phyloP scores from a whole-genome alignment of 331 rosid species.

The Quercus lobata region DNA sequence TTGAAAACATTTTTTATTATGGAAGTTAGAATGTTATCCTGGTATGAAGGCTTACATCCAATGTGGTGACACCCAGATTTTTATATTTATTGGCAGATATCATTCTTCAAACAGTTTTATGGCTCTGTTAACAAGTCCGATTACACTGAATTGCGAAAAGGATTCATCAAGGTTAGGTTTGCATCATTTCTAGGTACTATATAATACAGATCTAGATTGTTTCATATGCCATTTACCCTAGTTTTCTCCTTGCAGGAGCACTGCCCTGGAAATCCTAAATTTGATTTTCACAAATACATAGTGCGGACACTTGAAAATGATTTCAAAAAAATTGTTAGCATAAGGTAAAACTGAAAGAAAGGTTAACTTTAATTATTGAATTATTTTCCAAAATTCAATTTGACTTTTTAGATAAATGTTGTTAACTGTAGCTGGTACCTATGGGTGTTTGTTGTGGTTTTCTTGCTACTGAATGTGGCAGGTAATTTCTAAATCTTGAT shows the following conservation, averaged over 20 bases:
- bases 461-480: conserved; percentile 66
- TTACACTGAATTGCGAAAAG: conserved; percentile 71
- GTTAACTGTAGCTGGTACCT: conserved; percentile 67
- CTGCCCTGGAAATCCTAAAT: background rate
- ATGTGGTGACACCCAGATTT: conserved; percentile 8
- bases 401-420: background rate
- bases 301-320: conserved; percentile 57
- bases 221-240: background rate
- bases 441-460: conserved; percentile 90
- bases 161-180: conserved; percentile 64
- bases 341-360: conserved; percentile 48
- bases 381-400: background rate
- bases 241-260: conserved; percentile 47
- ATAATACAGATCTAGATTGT: background rate
- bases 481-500: conserved; percentile 45
- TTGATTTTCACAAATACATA: conserved; percentile 60
- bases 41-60: background rate
- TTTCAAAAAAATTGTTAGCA: conserved; percentile 75
- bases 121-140: conserved; percentile 64
- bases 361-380: background rate
- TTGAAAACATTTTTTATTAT: background rate
- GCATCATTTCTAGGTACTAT: background rate
- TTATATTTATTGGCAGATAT: conserved; percentile 38
- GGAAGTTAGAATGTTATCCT: background rate
- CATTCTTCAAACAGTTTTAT: conserved; percentile 82